Conservation (phyloP, 495 filamentous ascomycete genomes). For the Penicillium tannophilum region DNA sequence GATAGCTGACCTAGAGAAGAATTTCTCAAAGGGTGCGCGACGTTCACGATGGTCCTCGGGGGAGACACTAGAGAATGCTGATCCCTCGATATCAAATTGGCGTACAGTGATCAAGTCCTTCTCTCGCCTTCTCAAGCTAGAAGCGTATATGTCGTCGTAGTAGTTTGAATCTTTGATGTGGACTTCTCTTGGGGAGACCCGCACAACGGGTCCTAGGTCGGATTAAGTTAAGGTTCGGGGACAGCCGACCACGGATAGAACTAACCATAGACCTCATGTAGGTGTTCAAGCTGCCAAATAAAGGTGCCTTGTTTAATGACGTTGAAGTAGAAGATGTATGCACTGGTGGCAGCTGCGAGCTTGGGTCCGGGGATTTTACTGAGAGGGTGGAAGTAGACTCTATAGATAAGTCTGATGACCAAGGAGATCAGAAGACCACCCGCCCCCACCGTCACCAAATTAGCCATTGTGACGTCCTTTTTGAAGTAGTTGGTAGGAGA, state of each 20-base stretch:
- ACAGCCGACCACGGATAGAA: background rate
- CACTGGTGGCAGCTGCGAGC: constrained; percentile 48
- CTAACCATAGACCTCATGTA: constrained; percentile 53
- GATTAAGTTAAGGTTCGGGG: background rate
- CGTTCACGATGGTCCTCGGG: constrained; percentile 29
- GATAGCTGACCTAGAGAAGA: constrained; percentile 32
- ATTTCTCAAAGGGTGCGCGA: constrained; percentile 26
- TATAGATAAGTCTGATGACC: constrained; percentile 34
- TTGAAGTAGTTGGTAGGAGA: background rate
- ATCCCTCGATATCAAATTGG: constrained; percentile 20
- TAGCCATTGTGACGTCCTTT: background rate
- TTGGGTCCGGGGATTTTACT: constrained; percentile 46
- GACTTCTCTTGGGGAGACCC: constrained; percentile 54
- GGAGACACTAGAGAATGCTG: constrained; percentile 23
- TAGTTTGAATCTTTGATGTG: constrained; percentile 44
- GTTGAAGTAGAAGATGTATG: constrained; percentile 57
- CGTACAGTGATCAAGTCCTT: constrained; percentile 22
- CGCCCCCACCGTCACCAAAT: background rate
- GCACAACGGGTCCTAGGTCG: constrained; percentile 51
- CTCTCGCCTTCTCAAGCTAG: constrained; percentile 24
- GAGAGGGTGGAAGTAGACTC: constrained; percentile 55
- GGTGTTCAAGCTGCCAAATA: constrained; percentile 29
- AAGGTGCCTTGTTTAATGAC: constrained; percentile 20
- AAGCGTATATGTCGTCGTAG: constrained; percentile 39
- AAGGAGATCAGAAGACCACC: constrained; percentile 9